Percentiles rank a stretch among this genome's conserved stretches.
Evolutionary conservation across 176 grass and related monocot genomes (phyloP).

Genomic region (Poa annua): DNA sequence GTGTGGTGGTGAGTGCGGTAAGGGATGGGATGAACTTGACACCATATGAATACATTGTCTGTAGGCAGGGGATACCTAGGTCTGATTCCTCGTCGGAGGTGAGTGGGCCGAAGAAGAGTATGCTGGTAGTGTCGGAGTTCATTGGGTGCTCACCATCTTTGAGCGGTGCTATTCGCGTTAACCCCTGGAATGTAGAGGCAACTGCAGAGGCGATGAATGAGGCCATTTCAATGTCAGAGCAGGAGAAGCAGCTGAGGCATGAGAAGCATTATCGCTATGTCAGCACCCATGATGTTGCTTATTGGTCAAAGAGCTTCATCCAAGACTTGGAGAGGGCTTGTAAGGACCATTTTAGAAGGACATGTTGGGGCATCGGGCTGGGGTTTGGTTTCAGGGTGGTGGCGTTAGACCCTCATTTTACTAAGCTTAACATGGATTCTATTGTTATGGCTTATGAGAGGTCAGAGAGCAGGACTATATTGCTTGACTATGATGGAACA

Average conservation of each 20-base stretch:
- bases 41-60: conserved; percentile 96
- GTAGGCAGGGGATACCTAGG: conserved; percentile 63
- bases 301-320: conserved; percentile 82
- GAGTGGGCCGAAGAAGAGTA: conserved; percentile 69
- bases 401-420: conserved; percentile 86
- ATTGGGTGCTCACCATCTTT: conserved; percentile 95
- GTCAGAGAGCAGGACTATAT: conserved; percentile 72
- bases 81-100: conserved; percentile 43
- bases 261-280: conserved; percentile 97
- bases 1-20: conserved; percentile 93
- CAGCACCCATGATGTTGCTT: conserved; percentile 84
- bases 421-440: conserved; percentile 83
- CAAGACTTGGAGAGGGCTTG: conserved; percentile 82
- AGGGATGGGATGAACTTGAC: conserved; percentile 98
- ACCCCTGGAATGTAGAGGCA: conserved; percentile 93
- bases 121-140: conserved; percentile 96
- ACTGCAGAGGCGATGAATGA: conserved; percentile 88
- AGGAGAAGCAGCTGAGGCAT: conserved; percentile 89
- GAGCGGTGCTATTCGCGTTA: conserved; percentile 89
- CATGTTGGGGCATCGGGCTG: conserved; percentile 94
- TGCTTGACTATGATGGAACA: conserved; percentile 95
- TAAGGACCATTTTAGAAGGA: conserved; percentile 86
- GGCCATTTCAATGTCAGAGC: conserved; percentile 72
- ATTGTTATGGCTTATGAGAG: conserved; percentile 74
- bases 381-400: conserved; percentile 98